Percentiles rank a stretch among this genome's conserved stretches.
phyloP scores from a whole-genome alignment of 129 eudicot species.

The Cynara cardunculus region DNA sequence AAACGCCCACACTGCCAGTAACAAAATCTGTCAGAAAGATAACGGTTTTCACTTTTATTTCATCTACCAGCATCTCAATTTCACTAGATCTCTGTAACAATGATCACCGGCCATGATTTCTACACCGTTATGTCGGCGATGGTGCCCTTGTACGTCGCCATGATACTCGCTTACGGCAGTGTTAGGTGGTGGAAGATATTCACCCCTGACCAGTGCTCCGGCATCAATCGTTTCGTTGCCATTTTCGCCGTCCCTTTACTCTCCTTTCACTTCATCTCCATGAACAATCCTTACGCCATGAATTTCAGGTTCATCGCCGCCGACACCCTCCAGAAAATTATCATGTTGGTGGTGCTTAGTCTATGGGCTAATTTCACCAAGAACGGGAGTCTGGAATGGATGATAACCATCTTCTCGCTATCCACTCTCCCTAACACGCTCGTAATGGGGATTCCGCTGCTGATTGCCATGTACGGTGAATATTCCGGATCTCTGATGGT shows the following conservation, averaged over 20 bases:
- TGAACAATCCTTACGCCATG: slow-evolving; percentile 70
- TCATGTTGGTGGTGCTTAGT: slow-evolving; percentile 52
- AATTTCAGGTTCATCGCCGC: slow-evolving; percentile 86
- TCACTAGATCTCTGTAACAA: slow-evolving; percentile 11
- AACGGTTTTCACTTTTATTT: slow-evolving; percentile 32
- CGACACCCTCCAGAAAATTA: slow-evolving; percentile 70
- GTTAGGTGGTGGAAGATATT: slow-evolving; percentile 97
- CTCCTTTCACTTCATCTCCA: slow-evolving; percentile 81
- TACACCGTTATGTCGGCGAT: slow-evolving; percentile 85
- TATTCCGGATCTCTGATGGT: slow-evolving; percentile 76
- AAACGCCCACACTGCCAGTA: slow-evolving; percentile 23
- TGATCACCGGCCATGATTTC: slow-evolving; percentile 86
- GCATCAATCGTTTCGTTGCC: slow-evolving; percentile 90
- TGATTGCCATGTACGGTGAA: slow-evolving; percentile 82
- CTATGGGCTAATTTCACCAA: slow-evolving; percentile 63
- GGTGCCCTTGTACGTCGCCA: slow-evolving; percentile 86
- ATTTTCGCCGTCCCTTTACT: slow-evolving; percentile 81
- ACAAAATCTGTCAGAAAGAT: slow-evolving; percentile 27
- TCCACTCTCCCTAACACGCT: slow-evolving; percentile 77
- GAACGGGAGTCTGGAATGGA: slow-evolving; percentile 80
- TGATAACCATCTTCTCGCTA: slow-evolving; percentile 69
- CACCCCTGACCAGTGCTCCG: slow-evolving; percentile 94
- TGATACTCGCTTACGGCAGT: slow-evolving; percentile 92
- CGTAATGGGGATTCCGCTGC: slow-evolving; percentile 84
- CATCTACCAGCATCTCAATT: not conserved